Conservation (phyloP, 2,329 filamentous ascomycete species). For the Aureobasidium sp. region DNA sequence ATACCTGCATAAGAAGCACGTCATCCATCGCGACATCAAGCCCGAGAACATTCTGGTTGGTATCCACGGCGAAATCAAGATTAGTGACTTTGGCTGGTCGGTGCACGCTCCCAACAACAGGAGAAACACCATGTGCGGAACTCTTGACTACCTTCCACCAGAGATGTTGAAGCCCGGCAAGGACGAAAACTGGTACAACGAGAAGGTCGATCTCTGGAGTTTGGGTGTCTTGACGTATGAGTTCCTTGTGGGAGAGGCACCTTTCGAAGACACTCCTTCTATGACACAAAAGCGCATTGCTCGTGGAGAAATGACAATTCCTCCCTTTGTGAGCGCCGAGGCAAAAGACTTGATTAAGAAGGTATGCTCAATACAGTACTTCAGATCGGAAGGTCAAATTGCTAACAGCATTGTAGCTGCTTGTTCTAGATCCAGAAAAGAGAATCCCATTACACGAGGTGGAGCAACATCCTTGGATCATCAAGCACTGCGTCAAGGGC, state of each 20-base stretch:
- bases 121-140: conserved; percentile 22
- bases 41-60: conserved; percentile 22
- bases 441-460: conserved; percentile 19
- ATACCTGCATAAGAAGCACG: conserved; percentile 22
- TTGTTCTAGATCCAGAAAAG: conserved; percentile 20
- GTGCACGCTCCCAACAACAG: conserved; percentile 22
- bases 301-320: conserved; percentile 21
- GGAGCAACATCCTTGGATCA: conserved; percentile 21
- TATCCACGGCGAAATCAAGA: conserved; percentile 21
- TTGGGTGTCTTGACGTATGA: conserved; percentile 21
- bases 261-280: conserved; percentile 21
- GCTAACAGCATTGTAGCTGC: conserved; percentile 16
- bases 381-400: background rate
- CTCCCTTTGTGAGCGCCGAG: conserved; percentile 20
- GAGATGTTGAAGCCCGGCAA: conserved; percentile 22
- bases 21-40: conserved; percentile 22
- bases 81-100: conserved; percentile 22
- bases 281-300: conserved; percentile 22
- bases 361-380: conserved; percentile 14
- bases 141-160: conserved; percentile 20
- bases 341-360: conserved; percentile 20
- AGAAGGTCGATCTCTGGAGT: conserved; percentile 22
- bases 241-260: conserved; percentile 21
- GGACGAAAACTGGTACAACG: conserved; percentile 21
- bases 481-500: conserved; percentile 33